A percentile compares a stretch with the other conserved stretches of the same genome.
Evolutionary conservation across 495 filamentous ascomycete genomes (phyloP).

Genomic region (Cercophora samala): DNA sequence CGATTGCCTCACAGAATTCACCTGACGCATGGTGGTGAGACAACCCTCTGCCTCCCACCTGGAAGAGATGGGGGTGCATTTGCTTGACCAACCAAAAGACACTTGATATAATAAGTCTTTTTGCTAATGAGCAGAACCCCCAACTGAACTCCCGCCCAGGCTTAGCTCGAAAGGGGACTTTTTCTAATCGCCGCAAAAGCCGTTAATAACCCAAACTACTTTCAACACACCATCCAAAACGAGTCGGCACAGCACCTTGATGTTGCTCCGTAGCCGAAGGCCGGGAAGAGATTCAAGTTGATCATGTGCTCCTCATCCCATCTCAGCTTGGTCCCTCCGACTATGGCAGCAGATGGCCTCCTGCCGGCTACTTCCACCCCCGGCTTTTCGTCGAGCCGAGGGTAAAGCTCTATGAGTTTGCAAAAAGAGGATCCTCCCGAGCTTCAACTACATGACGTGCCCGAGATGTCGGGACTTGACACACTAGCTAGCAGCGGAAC

Average conservation of each 20-base stretch:
- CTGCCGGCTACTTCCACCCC: constrained; percentile 3
- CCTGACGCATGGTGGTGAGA: constrained; percentile 5
- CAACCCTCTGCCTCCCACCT: background rate
- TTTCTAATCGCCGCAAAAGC: constrained; percentile 10
- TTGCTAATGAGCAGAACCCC: constrained; percentile 17
- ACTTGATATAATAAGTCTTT: constrained; percentile 8
- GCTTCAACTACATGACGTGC: constrained; percentile 2
- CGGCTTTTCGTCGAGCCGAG: constrained; percentile 28
- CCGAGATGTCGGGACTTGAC: constrained; percentile 19
- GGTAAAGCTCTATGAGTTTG: constrained; percentile 13
- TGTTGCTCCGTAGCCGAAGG: background rate
- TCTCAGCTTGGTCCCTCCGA: background rate
- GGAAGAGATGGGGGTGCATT: background rate
- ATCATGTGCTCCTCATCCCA: background rate
- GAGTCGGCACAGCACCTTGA: background rate
- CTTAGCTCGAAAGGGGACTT: background rate
- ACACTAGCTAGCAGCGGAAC: background rate
- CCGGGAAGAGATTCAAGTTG: background rate
- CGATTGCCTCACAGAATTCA: constrained; percentile 3
- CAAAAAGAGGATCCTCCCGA: background rate
- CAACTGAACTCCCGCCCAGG: constrained; percentile 11
- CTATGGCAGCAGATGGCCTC: background rate
- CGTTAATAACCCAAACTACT: constrained; percentile 13
- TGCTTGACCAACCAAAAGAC: constrained; percentile 13
- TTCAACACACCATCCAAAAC: background rate